phyloP scores from a whole-genome alignment of 2,329 filamentous ascomycete genomes.

The Alternaria brassicicola region DNA sequence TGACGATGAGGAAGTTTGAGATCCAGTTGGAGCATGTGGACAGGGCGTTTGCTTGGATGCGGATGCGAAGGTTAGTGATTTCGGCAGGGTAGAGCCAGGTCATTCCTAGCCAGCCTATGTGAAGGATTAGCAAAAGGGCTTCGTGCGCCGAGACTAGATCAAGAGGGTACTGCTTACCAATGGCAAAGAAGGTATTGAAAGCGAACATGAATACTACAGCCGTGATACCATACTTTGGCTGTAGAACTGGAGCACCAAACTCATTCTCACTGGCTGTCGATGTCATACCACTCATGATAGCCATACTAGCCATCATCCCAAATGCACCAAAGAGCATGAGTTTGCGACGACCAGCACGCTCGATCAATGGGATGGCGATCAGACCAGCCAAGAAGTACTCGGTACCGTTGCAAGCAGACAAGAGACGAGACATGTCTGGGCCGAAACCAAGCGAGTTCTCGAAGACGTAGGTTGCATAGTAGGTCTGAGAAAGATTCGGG shows the following conservation, averaged over 20 bases:
- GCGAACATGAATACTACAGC: conserved; percentile 72
- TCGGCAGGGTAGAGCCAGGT: conserved; percentile 69
- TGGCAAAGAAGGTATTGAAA: conserved; percentile 69
- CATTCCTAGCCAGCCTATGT: conserved; percentile 57
- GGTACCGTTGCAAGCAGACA: conserved; percentile 52
- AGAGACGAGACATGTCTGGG: conserved; percentile 44
- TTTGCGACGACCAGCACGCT: conserved; percentile 40
- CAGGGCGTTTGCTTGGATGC: conserved; percentile 72
- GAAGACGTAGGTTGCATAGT: conserved; percentile 51
- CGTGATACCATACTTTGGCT: conserved; percentile 53
- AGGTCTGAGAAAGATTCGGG: background rate
- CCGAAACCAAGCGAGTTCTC: conserved; percentile 53
- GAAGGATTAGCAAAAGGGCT: background rate
- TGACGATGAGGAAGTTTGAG: conserved; percentile 65
- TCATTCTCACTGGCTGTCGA: conserved; percentile 12
- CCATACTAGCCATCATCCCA: conserved; percentile 52
- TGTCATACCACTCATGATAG: conserved; percentile 48
- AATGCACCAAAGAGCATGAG: conserved; percentile 41
- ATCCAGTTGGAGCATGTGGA: conserved; percentile 14
- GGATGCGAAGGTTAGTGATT: conserved; percentile 72
- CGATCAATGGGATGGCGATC: conserved; percentile 49
- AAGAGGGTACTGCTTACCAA: conserved; percentile 40
- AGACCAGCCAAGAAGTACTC: conserved; percentile 50
- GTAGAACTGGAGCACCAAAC: conserved; percentile 38
- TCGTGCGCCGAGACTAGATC: background rate